A percentile compares a stretch with the other conserved stretches of the same genome.
Evolutionary conservation across 345 rosid species (phyloP).

Genomic region (Corymbia maculata): DNA sequence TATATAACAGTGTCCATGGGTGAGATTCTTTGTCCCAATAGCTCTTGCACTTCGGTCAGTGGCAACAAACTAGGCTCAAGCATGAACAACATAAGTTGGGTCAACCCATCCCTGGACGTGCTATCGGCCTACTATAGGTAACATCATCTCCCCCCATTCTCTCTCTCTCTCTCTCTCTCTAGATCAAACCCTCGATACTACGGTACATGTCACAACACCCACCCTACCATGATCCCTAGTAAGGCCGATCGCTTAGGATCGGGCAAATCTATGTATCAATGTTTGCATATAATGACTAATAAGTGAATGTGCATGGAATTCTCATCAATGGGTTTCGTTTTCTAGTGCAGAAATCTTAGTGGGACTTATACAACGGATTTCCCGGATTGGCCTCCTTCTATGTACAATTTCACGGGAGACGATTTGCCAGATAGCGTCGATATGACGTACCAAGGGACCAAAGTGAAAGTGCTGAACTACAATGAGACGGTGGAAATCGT

Average conservation of each 20-base stretch:
- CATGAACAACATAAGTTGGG: constrained; percentile 8
- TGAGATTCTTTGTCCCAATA: not conserved
- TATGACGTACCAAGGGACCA: not conserved
- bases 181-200: not conserved
- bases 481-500: constrained; percentile 7
- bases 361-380: not conserved
- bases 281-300: not conserved
- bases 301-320: not conserved
- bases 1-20: not conserved
- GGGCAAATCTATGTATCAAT: not conserved
- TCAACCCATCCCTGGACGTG: not conserved
- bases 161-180: not conserved
- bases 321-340: not conserved
- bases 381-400: not conserved
- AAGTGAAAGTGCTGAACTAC: constrained; percentile 7
- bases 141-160: not conserved
- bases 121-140: not conserved
- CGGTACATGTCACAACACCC: not conserved
- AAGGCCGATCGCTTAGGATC: not conserved
- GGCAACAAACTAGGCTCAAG: not conserved
- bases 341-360: not conserved
- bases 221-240: not conserved
- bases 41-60: not conserved
- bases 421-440: not conserved
- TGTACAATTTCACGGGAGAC: not conserved